These are phyloP conservation scores for Auriscalpium vulgare DNA, from an alignment of 768 basidiomycete genomes.

Conservation along the genomic window DNA sequence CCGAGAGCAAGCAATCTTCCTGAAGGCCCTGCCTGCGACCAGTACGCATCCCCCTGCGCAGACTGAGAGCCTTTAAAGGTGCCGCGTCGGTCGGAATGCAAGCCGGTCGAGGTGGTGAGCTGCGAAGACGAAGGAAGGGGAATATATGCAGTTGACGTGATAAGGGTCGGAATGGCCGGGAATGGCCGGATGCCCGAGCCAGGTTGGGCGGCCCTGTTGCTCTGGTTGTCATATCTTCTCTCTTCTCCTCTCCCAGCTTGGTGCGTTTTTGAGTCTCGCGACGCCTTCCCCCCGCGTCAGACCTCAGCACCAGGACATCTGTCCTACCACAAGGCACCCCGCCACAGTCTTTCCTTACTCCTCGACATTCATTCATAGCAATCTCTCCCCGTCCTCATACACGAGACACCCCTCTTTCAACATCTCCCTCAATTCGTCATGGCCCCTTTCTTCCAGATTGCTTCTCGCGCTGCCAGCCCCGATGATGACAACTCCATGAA, in stretches of 20 bases:
- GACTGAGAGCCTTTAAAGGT: no score
- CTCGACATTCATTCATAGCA: background rate
- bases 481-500: background rate
- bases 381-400: background rate
- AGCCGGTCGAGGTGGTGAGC: no score
- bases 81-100: no score
- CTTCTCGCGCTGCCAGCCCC: background rate
- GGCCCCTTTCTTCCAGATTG: slow-evolving; percentile 6
- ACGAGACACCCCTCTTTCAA: background rate
- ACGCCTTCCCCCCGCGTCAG: no score
- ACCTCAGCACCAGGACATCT: no score
- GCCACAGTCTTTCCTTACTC: background rate
- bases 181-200: background rate
- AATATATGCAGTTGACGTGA: no score
- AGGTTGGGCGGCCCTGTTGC: background rate
- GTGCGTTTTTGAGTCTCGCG: no score
- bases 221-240: background rate
- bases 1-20: no score
- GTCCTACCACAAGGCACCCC: no score
- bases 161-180: background rate
- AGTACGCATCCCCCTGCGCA: no score
- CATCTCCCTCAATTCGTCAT: background rate
- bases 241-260: background rate
- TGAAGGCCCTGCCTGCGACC: no score
- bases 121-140: no score